phyloP scores from a whole-genome alignment of 2,329 filamentous ascomycete genomes.

The Trematosphaeria pertusa region DNA sequence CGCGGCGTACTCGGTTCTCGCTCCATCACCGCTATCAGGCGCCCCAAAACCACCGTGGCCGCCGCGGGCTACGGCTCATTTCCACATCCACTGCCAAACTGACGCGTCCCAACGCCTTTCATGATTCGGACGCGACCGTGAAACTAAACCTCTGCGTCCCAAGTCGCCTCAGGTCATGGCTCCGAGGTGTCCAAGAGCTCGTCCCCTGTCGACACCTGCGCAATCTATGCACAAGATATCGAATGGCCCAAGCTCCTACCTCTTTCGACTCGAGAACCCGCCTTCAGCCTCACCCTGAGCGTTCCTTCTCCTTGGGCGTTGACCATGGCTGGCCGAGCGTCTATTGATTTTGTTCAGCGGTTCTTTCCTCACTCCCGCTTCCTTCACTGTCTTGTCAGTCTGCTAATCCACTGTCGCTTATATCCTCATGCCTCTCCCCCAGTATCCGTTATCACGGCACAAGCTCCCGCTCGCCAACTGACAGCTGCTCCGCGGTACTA shows the following conservation, averaged over 20 bases:
- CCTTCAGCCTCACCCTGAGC: slow-evolving; percentile 13
- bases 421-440: neutral
- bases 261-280: slow-evolving; percentile 7
- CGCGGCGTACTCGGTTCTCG: neutral
- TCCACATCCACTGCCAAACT: neutral
- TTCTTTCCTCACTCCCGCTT: neutral
- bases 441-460: neutral
- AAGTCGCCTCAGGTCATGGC: neutral
- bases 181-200: neutral
- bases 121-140: neutral
- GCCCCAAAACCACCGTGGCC: neutral
- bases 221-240: slow-evolving; percentile 31
- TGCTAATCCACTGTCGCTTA: slow-evolving; percentile 3
- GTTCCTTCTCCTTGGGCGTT: slow-evolving; percentile 4
- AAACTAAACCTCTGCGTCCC: too few relatives aligned
- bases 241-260: slow-evolving; percentile 21
- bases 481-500: neutral
- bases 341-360: slow-evolving; percentile 12
- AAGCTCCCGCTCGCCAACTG: neutral
- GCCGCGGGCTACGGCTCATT: slow-evolving; percentile 1
- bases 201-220: slow-evolving; percentile 14
- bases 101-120: neutral
- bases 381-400: neutral
- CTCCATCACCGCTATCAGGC: neutral
- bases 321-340: slow-evolving; percentile 5